phyloP scores from a whole-genome alignment of 2,329 filamentous ascomycete species.

The Waltergamsia citrina region DNA sequence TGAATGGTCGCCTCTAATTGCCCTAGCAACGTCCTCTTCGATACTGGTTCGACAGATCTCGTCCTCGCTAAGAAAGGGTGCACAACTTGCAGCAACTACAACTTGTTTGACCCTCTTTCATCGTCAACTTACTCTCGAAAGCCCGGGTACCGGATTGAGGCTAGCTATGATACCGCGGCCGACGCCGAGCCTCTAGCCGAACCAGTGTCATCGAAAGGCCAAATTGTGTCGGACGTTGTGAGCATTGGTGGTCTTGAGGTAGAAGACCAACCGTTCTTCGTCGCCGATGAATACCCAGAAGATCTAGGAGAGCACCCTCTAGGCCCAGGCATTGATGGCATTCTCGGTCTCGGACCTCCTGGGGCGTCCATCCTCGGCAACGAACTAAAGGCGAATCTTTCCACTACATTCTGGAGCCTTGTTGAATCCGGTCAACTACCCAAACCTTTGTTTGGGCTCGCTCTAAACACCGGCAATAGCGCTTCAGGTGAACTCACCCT shows the following conservation, averaged over 20 bases:
- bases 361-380: conserved; percentile 7
- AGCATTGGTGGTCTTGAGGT: conserved; percentile 12
- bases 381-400: conserved; percentile 5
- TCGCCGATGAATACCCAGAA: conserved; percentile 17
- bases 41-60: conserved; percentile 18
- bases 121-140: conserved; percentile 17
- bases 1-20: not conserved
- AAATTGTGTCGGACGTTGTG: conserved; percentile 17
- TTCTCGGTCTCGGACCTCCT: conserved; percentile 17
- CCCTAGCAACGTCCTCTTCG: conserved; percentile 18
- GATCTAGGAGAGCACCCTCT: conserved; percentile 13
- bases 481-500: conserved; percentile 18
- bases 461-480: conserved; percentile 11
- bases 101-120: conserved; percentile 14
- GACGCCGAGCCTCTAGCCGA: conserved; percentile 14
- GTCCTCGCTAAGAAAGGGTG: conserved; percentile 17
- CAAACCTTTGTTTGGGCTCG: conserved; percentile 17
- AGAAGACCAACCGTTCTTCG: conserved; percentile 16
- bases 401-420: conserved; percentile 18
- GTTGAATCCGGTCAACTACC: conserved; percentile 13
- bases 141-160: conserved; percentile 8
- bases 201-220: conserved; percentile 13
- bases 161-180: conserved; percentile 16
- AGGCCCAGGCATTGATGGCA: conserved; percentile 15
- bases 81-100: conserved; percentile 13